Percentiles rank a stretch among this genome's conserved stretches.
These are phyloP conservation scores for Thalassiosira hispida DNA, from an alignment of 352 stramenopile genomes.

Conservation along the genomic window DNA sequence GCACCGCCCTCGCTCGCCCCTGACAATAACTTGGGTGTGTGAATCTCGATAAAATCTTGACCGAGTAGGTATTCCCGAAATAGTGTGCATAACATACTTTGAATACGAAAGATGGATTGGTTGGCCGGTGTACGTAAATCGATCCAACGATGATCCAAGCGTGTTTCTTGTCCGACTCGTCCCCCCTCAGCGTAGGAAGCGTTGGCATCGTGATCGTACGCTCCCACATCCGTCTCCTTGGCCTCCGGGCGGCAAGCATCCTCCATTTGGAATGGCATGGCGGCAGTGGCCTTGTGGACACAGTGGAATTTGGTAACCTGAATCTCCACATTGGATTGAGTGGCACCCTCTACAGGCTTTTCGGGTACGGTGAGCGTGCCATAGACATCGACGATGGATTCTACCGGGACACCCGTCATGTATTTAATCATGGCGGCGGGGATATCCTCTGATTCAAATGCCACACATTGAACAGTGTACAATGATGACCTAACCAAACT, in stretches of 20 bases:
- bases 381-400: constrained; percentile 96
- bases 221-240: constrained; percentile 85
- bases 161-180: constrained; percentile 84
- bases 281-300: constrained; percentile 90
- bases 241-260: constrained; percentile 89
- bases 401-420: constrained; percentile 90
- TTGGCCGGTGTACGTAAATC: constrained; percentile 98
- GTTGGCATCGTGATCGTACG: constrained; percentile 77
- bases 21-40: constrained; percentile 98
- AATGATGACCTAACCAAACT: constrained; percentile 81
- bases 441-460: constrained; percentile 87
- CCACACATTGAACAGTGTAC: constrained; percentile 94
- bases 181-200: constrained; percentile 68
- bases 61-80: constrained; percentile 96
- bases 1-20: constrained; percentile 96
- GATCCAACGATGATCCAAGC: constrained; percentile 96
- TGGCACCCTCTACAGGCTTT: constrained; percentile 92
- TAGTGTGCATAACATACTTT: constrained; percentile 94
- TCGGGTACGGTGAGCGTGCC: constrained; percentile 91
- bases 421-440: constrained; percentile 93
- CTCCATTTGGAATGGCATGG: constrained; percentile 95
- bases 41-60: constrained; percentile 98
- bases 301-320: constrained; percentile 93
- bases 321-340: constrained; percentile 96
- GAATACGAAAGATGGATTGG: constrained; percentile 98